Percentiles rank a stretch among this genome's conserved stretches.
Evolutionary conservation across 2,329 filamentous ascomycete genomes (phyloP).

Genomic region (Sporothrix phasma): DNA sequence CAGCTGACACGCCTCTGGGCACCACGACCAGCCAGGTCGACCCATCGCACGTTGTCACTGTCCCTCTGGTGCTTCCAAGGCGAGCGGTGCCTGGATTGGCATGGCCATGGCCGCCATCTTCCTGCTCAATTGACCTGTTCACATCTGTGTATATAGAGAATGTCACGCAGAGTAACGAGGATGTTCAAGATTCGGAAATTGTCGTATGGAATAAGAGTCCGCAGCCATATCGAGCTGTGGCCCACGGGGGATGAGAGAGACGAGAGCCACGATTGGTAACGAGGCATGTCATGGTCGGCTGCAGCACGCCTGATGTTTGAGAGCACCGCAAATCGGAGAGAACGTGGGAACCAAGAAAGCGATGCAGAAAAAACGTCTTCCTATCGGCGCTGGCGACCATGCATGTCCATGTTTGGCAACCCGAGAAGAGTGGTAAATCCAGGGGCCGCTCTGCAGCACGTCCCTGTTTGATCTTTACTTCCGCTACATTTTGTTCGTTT

Average conservation of each 20-base stretch:
- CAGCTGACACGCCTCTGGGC: slow-evolving; percentile 12
- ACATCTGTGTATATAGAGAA: too few species aligned
- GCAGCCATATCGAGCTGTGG: neutral
- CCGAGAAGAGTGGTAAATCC: neutral
- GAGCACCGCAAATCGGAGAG: neutral
- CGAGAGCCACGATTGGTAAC: neutral
- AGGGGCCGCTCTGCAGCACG: neutral
- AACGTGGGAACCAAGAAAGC: neutral
- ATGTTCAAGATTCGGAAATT: too few species aligned
- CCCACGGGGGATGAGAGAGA: neutral
- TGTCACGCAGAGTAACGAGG: too few species aligned
- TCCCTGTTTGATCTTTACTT: neutral
- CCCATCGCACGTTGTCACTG: slow-evolving; percentile 22
- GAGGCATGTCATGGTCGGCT: neutral
- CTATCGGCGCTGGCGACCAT: neutral
- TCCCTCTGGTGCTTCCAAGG: slow-evolving; percentile 20
- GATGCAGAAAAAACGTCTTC: neutral
- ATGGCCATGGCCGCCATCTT: slow-evolving; percentile 29
- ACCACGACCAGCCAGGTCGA: slow-evolving; percentile 24
- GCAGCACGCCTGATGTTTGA: neutral
- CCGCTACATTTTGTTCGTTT: neutral
- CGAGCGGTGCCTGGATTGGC: slow-evolving; percentile 22
- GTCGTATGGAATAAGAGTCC: neutral
- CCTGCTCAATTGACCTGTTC: too few species aligned
- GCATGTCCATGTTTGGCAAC: neutral